phyloP scores from a whole-genome alignment of 352 stramenopile genomes.

The Aphanomyces astaci region DNA sequence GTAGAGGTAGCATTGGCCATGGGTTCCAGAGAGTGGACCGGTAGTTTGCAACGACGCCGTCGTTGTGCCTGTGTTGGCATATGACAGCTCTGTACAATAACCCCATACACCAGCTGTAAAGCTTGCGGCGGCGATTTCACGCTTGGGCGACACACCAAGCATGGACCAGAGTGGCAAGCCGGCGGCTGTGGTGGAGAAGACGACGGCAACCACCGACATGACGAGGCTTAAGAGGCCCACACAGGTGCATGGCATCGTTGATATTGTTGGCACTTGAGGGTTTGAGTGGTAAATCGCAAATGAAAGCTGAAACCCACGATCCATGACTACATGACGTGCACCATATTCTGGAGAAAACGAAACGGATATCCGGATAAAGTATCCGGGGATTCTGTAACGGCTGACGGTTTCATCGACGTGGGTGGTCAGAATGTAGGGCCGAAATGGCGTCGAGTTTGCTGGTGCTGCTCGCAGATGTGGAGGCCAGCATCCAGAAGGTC shows the following conservation, averaged over 20 bases:
- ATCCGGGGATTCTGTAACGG: no score
- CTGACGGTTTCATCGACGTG: not conserved
- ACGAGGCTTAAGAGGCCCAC: conserved; percentile 12
- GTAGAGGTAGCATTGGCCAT: conserved; percentile 19
- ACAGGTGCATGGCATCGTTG: conserved; percentile 15
- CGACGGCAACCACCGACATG: not conserved
- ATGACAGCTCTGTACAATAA: conserved; percentile 20
- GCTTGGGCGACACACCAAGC: not conserved
- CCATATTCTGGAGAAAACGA: not conserved
- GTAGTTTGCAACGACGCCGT: not conserved
- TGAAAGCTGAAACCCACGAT: not conserved
- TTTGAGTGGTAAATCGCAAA: conserved; percentile 8
- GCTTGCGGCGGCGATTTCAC: conserved; percentile 2
- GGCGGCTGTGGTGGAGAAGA: conserved; percentile 2
- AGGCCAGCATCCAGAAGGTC: not conserved
- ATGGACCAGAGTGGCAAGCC: conserved; percentile 19
- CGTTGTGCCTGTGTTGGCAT: not conserved
- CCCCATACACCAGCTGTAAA: conserved; percentile 20
- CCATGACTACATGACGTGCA: not conserved
- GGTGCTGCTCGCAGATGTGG: not conserved
- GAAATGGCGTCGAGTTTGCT: not conserved
- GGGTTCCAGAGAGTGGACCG: not conserved
- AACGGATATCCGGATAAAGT: conserved; percentile 13
- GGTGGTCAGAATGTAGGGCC: not conserved
- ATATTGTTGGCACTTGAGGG: not conserved